A percentile compares a stretch with the other conserved stretches of the same genome.
These are phyloP conservation scores for Naganishia kalamii DNA, from an alignment of 768 basidiomycete genomes.

Conservation along the genomic window DNA sequence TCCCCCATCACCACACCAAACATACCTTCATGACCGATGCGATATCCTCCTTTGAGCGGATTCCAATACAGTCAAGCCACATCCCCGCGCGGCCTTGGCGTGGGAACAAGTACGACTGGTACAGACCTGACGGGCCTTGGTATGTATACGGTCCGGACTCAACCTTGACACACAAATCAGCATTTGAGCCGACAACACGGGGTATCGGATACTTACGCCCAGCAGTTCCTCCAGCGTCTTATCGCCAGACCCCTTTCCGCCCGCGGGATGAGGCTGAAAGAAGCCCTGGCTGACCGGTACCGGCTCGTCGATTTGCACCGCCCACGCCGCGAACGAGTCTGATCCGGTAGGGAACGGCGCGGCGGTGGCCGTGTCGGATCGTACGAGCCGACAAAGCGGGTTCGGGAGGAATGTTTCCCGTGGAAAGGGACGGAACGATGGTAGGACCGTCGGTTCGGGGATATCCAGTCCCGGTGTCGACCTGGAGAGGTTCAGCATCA, in stretches of 20 bases:
- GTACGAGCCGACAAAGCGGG: constrained; percentile 1
- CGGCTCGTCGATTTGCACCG: neutral
- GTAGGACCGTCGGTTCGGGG: neutral
- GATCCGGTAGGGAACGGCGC: neutral
- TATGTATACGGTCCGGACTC: neutral
- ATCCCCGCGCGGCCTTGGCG: neutral
- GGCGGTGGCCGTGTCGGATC: neutral
- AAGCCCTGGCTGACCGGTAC: constrained; percentile 2
- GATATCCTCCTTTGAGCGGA: constrained; percentile 4
- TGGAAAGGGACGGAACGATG: neutral
- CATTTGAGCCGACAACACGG: neutral
- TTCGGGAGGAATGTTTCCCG: neutral
- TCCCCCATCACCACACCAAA: neutral
- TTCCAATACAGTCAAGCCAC: neutral
- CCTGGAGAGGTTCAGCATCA: neutral
- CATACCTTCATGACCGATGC: neutral
- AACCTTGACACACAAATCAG: neutral
- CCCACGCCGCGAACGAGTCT: neutral
- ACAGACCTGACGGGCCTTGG: neutral
- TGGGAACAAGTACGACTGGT: neutral
- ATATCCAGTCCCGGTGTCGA: neutral
- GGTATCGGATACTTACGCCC: neutral
- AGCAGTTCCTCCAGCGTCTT: neutral
- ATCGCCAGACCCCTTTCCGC: neutral
- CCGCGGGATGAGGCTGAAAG: neutral